These are phyloP conservation scores for Beauveria australis DNA, from an alignment of 2,329 filamentous ascomycete genomes.

Conservation along the genomic window DNA sequence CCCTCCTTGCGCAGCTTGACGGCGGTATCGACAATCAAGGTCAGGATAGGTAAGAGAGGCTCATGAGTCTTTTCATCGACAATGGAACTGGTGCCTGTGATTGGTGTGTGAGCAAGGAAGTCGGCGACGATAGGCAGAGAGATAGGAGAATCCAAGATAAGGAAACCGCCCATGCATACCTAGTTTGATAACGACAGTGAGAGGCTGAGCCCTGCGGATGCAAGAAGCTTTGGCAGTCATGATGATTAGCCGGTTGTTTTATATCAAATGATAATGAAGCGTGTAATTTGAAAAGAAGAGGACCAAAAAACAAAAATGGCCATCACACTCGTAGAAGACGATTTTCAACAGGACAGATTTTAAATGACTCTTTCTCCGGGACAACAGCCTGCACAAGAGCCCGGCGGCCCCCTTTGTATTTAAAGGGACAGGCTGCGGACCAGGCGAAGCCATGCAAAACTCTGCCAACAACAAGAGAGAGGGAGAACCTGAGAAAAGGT, in stretches of 20 bases:
- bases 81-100: slow-evolving; percentile 90
- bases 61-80: slow-evolving; percentile 94
- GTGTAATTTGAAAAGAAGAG: slow-evolving; percentile 11
- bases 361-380: neutral
- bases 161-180: slow-evolving; percentile 44
- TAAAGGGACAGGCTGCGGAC: slow-evolving; percentile 5
- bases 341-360: neutral
- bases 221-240: slow-evolving; percentile 14
- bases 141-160: slow-evolving; percentile 2
- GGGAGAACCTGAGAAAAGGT: neutral
- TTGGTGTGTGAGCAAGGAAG: neutral
- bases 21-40: slow-evolving; percentile 88
- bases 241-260: slow-evolving; percentile 1
- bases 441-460: slow-evolving; percentile 7
- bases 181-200: slow-evolving; percentile 80
- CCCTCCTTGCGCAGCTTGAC: slow-evolving; percentile 82
- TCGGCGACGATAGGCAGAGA: neutral
- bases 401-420: slow-evolving; percentile 9
- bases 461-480: slow-evolving; percentile 9
- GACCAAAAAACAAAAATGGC: slow-evolving; percentile 7
- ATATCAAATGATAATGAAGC: slow-evolving; percentile 9
- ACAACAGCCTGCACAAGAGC: neutral
- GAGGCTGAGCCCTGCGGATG: slow-evolving; percentile 28
- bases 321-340: slow-evolving; percentile 6
- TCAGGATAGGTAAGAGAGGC: slow-evolving; percentile 82